Evolutionary conservation across 768 basidiomycete genomes (phyloP), one percentile per base, ranked within the genome.

Genomic region (Glaciozyma martinii): DNA sequence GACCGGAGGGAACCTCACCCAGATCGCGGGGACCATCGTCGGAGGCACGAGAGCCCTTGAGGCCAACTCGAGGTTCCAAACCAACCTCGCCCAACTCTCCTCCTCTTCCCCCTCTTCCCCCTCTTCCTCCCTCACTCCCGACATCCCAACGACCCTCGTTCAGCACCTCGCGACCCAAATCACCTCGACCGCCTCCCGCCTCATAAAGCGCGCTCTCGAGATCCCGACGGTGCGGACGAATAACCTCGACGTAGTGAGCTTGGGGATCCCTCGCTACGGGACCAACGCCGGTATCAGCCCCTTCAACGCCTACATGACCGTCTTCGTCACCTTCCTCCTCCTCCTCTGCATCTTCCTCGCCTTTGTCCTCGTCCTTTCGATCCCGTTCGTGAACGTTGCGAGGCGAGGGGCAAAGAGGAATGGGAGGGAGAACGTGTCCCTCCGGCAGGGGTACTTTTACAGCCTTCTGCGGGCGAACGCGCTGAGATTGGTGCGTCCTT

Each of bases 231-330:
- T 1, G 76, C 80, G 29, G 87, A 89, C 75, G 77, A 87, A 43
- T 8, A 63, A 52, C 18, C 44, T 64, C 69, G 66, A 66, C 54
- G 56, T 62, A 1, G 65, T 71, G 52, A 49, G 46, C 16, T 56
- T 46, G 18, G 70, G 70, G 19, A 70, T 75, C 62, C 70, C 71
- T n/a, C 68, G 63, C 86, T 71, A 84, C 84, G 66, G 90, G 87
- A 72, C 82, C 83, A 47, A 60, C 19, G 76, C 89, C 30, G 83
- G 85, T 60, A 87, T 97, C 63, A 84, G 87, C 15, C 86, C 86
- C 0, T 87, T 86, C 61, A 93, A 95, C 77, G 87, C 87, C 10
- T 95, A 90, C 78, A 87, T 89, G 82, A 92, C 90, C 7, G 78
- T 85, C n/a, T 79, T 80, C 15, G 81, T 97, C 71, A 83, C 89